phyloP scores from a whole-genome alignment of 1,139 yeast species.

The Lodderomyces beijingensis region DNA sequence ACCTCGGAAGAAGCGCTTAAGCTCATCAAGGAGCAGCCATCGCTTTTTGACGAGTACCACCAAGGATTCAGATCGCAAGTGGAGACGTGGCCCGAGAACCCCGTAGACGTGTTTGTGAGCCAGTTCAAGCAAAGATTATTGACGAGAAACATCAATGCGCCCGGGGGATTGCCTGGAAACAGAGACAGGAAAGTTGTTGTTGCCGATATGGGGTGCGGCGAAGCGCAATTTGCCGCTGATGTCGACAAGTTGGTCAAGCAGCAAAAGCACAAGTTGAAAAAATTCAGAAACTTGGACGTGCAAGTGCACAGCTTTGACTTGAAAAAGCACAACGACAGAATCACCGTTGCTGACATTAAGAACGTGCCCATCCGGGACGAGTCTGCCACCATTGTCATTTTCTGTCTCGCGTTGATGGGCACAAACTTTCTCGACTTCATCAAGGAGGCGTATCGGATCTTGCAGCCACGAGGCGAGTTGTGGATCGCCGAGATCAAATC shows the following conservation, averaged over 20 bases:
- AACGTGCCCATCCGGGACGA: slow-evolving; percentile 79
- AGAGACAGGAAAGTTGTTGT: slow-evolving; percentile 55
- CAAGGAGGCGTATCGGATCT: slow-evolving; percentile 79
- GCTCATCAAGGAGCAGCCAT: slow-evolving; percentile 76
- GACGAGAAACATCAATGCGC: slow-evolving; percentile 74
- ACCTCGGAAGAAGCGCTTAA: slow-evolving; percentile 72
- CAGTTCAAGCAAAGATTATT: slow-evolving; percentile 59
- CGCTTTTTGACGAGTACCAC: slow-evolving; percentile 89
- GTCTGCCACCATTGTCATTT: slow-evolving; percentile 79
- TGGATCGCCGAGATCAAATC: slow-evolving; percentile 99
- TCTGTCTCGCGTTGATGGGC: slow-evolving; percentile 95
- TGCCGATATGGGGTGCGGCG: slow-evolving; percentile 99
- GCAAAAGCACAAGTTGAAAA: slow-evolving; percentile 32
- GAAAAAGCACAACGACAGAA: slow-evolving; percentile 78
- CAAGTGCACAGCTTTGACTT: slow-evolving; percentile 86
- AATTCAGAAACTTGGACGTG: slow-evolving; percentile 43
- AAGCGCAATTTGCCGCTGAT: slow-evolving; percentile 78
- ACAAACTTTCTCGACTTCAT: slow-evolving; percentile 91
- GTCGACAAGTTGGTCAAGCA: slow-evolving; percentile 47
- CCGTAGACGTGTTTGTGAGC: slow-evolving; percentile 81
- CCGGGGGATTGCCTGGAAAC: slow-evolving; percentile 88
- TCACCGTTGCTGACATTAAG: slow-evolving; percentile 92
- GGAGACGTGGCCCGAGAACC: slow-evolving; percentile 96
- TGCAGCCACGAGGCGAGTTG: slow-evolving; percentile 87
- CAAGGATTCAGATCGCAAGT: slow-evolving; percentile 94